These are phyloP conservation scores for Phialophora verrucosa DNA, from an alignment of 2,329 filamentous ascomycete genomes.

Conservation along the genomic window DNA sequence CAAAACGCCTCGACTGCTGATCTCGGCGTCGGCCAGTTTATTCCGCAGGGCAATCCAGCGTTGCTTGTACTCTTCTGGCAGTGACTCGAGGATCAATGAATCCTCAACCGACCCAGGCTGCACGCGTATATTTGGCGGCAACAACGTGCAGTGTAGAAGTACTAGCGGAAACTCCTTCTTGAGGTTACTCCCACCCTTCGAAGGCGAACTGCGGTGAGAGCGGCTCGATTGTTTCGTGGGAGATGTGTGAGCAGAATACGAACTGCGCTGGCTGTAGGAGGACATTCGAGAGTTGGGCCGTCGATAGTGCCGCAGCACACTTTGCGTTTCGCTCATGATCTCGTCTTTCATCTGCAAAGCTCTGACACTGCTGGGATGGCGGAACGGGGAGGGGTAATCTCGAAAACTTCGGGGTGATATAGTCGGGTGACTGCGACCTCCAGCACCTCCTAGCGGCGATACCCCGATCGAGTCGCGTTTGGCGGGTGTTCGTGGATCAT, in stretches of 20 bases:
- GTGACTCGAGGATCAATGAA: constrained; percentile 55
- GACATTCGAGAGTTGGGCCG: constrained; percentile 36
- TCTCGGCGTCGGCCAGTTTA: constrained; percentile 59
- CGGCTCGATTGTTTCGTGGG: constrained; percentile 35
- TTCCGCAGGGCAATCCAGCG: constrained; percentile 61
- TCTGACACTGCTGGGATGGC: constrained; percentile 53
- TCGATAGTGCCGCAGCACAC: constrained; percentile 44
- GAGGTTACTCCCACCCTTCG: constrained; percentile 42
- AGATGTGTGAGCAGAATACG: constrained; percentile 33
- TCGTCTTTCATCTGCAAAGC: constrained; percentile 52
- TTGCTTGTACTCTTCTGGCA: constrained; percentile 54
- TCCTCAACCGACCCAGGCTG: constrained; percentile 47
- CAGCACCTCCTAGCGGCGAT: constrained; percentile 8
- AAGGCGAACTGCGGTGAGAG: constrained; percentile 25
- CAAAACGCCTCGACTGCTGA: constrained; percentile 64
- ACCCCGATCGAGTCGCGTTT: constrained; percentile 16
- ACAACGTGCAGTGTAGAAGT: constrained; percentile 64
- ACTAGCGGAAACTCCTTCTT: constrained; percentile 62
- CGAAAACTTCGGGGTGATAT: constrained; percentile 31
- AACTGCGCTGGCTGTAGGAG: constrained; percentile 32
- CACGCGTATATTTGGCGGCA: constrained; percentile 60
- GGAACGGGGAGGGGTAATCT: constrained; percentile 47
- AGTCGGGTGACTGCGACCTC: neutral
- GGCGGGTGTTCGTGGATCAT: constrained; percentile 27
- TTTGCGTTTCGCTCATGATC: constrained; percentile 48